Conservation (phyloP, 768 basidiomycete genomes). For the Rossbeevera mucosa region DNA sequence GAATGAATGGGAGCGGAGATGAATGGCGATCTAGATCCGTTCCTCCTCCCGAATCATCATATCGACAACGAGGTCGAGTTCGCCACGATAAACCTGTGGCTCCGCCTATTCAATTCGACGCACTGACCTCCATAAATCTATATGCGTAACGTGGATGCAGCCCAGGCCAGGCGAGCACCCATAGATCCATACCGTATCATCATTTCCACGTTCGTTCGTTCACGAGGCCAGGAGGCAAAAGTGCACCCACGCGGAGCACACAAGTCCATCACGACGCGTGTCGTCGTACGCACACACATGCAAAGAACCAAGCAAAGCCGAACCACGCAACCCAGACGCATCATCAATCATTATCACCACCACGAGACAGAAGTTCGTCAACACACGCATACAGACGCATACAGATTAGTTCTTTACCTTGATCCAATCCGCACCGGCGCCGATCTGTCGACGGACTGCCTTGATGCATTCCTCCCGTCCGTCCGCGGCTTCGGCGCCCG, state of each 20-base stretch:
- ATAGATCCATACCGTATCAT: neutral
- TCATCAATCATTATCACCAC: neutral
- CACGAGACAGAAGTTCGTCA: neutral
- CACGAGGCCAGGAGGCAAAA: conserved; percentile 2
- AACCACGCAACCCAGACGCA: neutral
- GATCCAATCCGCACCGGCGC: conserved; percentile 65
- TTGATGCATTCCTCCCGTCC: conserved; percentile 51
- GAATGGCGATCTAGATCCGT: conserved; percentile 6
- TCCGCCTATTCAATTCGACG: neutral
- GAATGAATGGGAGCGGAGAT: conserved; percentile 9
- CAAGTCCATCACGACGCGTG: neutral
- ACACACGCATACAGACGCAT: conserved; percentile 2
- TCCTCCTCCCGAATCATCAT: neutral
- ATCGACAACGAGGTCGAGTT: conserved; percentile 1
- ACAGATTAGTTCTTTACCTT: conserved; percentile 41
- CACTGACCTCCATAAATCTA: conserved; percentile 51
- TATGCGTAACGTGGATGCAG: neutral
- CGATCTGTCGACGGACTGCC: conserved; percentile 57
- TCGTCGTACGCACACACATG: neutral
- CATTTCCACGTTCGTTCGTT: neutral
- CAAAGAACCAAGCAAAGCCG: neutral
- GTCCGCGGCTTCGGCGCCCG: conserved; percentile 56
- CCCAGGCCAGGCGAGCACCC: neutral
- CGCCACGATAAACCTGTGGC: neutral
- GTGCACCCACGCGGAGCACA: conserved; percentile 14